phyloP scores from a whole-genome alignment of 441 rosid species.

The Gossypium davidsonii region DNA sequence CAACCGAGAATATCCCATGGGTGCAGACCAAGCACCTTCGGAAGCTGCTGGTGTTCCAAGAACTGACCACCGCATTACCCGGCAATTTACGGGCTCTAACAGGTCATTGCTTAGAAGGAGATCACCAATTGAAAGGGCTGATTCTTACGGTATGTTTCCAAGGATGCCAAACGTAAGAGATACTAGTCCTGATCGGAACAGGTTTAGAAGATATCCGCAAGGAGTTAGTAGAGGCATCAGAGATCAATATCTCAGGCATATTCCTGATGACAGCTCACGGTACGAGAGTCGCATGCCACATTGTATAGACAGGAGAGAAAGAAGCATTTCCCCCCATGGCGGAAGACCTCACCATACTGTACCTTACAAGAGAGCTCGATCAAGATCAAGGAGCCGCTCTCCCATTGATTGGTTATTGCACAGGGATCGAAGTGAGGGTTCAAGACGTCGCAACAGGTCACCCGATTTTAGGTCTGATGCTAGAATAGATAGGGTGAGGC shows the following conservation, averaged over 20 bases:
- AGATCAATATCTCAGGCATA: constrained; percentile 29
- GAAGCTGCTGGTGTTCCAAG: constrained; percentile 23
- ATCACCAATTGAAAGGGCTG: constrained; percentile 24
- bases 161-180: constrained; percentile 29
- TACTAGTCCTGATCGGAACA: constrained; percentile 30
- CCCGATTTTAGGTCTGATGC: constrained; percentile 35
- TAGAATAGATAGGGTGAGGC: constrained; percentile 33
- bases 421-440: constrained; percentile 31
- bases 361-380: constrained; percentile 27
- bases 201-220: constrained; percentile 32
- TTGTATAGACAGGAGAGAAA: constrained; percentile 32
- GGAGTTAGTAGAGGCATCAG: constrained; percentile 25
- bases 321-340: constrained; percentile 36
- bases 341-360: constrained; percentile 24
- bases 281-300: constrained; percentile 24
- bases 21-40: constrained; percentile 24
- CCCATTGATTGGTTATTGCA: constrained; percentile 30
- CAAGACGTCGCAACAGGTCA: constrained; percentile 36
- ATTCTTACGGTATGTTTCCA: constrained; percentile 18
- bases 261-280: constrained; percentile 22
- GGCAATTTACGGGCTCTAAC: constrained; percentile 32
- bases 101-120: constrained; percentile 26
- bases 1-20: constrained; percentile 25
- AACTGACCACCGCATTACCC: constrained; percentile 25
- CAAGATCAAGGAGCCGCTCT: constrained; percentile 50